These are phyloP conservation scores for Ophiostoma australiae DNA, from an alignment of 2,329 filamentous ascomycete genomes.

Conservation along the genomic window DNA sequence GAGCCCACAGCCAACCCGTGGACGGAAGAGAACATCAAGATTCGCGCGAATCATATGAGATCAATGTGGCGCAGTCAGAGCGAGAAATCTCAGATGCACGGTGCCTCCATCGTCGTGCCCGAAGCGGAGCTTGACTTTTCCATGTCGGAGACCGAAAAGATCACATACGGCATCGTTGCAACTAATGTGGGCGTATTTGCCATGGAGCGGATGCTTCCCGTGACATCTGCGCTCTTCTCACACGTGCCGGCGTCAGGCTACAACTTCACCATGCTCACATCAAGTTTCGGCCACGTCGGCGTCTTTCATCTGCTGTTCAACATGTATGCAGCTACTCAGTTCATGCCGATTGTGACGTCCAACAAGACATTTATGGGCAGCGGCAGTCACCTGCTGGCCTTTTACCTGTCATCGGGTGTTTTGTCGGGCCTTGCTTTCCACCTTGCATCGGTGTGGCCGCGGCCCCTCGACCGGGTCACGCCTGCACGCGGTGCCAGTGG, in stretches of 20 bases:
- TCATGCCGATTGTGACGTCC: slow-evolving; percentile 29
- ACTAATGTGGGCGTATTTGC: slow-evolving; percentile 27
- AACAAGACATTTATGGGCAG: slow-evolving; percentile 27
- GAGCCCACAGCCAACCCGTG: slow-evolving; percentile 6
- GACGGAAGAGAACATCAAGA: slow-evolving; percentile 9
- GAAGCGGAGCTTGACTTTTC: neutral
- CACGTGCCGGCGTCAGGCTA: slow-evolving; percentile 24
- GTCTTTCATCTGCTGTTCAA: slow-evolving; percentile 32
- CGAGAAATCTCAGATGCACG: slow-evolving; percentile 1
- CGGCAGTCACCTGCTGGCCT: slow-evolving; percentile 30
- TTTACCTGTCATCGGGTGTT: slow-evolving; percentile 30
- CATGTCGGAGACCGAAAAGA: slow-evolving; percentile 24
- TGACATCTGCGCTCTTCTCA: slow-evolving; percentile 24
- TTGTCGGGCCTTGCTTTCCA: slow-evolving; percentile 28
- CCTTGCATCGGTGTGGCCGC: slow-evolving; percentile 27
- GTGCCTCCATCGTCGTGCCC: neutral
- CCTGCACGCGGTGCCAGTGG: slow-evolving; percentile 31
- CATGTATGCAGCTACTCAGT: slow-evolving; percentile 31
- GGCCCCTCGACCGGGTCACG: slow-evolving; percentile 22
- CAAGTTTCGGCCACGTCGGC: slow-evolving; percentile 33
- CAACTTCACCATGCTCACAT: slow-evolving; percentile 32
- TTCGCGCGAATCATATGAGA: neutral
- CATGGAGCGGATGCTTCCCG: slow-evolving; percentile 25
- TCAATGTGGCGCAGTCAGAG: neutral
- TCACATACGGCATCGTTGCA: slow-evolving; percentile 26